These are phyloP conservation scores for Xylaria sp. DNA, from an alignment of 2,329 filamentous ascomycete species.

Conservation along the genomic window DNA sequence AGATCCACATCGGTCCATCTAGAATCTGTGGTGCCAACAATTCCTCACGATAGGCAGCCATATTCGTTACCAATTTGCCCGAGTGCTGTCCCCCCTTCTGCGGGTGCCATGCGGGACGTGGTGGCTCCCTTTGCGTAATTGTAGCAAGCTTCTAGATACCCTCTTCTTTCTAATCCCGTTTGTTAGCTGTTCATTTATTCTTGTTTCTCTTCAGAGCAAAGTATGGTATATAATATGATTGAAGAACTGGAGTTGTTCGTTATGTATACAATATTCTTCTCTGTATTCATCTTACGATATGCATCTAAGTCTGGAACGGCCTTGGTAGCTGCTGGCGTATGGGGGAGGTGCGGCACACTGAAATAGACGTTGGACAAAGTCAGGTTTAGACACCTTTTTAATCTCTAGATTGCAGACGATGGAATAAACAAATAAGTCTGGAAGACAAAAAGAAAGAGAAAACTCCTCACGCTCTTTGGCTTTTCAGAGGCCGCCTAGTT, in stretches of 20 bases:
- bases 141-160: constrained; percentile 29
- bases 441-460: constrained; percentile 1
- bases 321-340: constrained; percentile 17
- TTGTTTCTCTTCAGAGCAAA: constrained; percentile 9
- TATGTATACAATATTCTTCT: constrained; percentile 26
- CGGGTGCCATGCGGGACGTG: constrained; percentile 26
- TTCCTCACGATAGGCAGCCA: not conserved
- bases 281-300: constrained; percentile 25
- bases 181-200: constrained; percentile 1
- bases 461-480: not conserved
- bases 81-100: constrained; percentile 7
- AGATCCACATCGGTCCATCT: constrained; percentile 30
- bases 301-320: constrained; percentile 23
- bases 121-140: constrained; percentile 8
- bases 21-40: constrained; percentile 1
- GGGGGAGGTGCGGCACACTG: constrained; percentile 17
- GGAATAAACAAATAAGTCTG: constrained; percentile 2
- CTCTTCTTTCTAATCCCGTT: constrained; percentile 9
- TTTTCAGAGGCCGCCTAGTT: not conserved
- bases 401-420: constrained; percentile 21
- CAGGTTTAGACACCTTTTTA: constrained; percentile 10
- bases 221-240: constrained; percentile 19
- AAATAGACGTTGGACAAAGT: constrained; percentile 25
- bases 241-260: not conserved
- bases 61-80: constrained; percentile 13